These are phyloP conservation scores for Phascolomyces articulosus DNA, from an alignment of 371 early-diverging fungal genomes.

Conservation along the genomic window DNA sequence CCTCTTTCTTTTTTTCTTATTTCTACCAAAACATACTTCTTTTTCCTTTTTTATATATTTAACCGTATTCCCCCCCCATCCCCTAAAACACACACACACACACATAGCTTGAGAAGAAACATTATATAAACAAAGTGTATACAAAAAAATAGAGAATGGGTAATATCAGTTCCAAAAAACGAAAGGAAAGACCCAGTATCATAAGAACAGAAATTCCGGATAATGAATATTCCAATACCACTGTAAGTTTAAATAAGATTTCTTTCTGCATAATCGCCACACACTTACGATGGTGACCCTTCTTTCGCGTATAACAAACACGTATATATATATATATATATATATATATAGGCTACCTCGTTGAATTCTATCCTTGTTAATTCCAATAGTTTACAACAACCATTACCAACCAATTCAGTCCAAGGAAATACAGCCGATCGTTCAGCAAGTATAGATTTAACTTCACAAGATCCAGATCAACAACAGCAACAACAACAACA, in stretches of 20 bases:
- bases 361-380: slow-evolving; percentile 50
- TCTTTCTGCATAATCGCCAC: background rate
- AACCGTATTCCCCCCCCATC: too few relatives aligned
- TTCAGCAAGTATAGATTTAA: background rate
- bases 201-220: slow-evolving; percentile 45
- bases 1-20: too few relatives aligned
- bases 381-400: slow-evolving; percentile 17
- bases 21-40: too few relatives aligned
- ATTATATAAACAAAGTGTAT: too few relatives aligned
- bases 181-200: slow-evolving; percentile 48
- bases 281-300: too few relatives aligned
- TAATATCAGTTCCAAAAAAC: slow-evolving; percentile 44
- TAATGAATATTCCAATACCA: slow-evolving; percentile 45
- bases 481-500: background rate
- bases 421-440: slow-evolving; percentile 6
- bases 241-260: slow-evolving; percentile 21
- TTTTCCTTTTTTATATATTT: too few relatives aligned
- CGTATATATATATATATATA: background rate
- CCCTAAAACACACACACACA: too few relatives aligned
- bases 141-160: slow-evolving; percentile 29
- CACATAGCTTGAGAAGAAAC: too few relatives aligned
- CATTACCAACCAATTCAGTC: slow-evolving; percentile 10
- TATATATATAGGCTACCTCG: slow-evolving; percentile 31
- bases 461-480: too few relatives aligned
- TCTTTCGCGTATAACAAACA: background rate